phyloP scores from a whole-genome alignment of 1,284 basidiomycete genomes.

The Tilletia setariae region DNA sequence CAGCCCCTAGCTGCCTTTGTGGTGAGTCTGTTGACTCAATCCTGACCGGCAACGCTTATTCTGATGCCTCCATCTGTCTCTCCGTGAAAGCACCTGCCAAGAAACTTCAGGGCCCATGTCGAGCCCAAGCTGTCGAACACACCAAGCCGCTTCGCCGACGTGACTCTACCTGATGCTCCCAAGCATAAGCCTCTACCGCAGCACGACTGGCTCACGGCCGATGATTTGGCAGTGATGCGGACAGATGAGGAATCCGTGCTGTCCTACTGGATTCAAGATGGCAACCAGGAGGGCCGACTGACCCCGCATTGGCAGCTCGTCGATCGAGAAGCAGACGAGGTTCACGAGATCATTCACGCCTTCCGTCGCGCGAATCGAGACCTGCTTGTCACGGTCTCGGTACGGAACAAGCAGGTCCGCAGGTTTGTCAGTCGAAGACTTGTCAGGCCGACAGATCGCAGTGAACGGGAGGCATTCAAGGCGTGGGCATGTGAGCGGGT shows the following conservation, averaged over 20 bases:
- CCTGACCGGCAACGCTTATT: background rate
- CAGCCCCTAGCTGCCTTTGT: background rate
- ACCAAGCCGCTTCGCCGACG: background rate
- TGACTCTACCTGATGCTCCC: background rate
- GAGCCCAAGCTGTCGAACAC: background rate
- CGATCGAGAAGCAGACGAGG: background rate
- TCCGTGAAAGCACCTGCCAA: background rate
- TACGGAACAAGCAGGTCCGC: background rate
- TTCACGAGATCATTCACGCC: conserved; percentile 3
- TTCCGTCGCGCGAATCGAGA: conserved; percentile 14
- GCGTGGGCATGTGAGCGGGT: background rate
- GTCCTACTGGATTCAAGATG: background rate
- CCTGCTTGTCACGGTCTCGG: background rate
- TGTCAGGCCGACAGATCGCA: conserved; percentile 2
- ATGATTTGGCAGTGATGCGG: no score
- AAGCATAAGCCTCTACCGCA: background rate
- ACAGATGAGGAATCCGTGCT: background rate
- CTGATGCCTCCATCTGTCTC: background rate
- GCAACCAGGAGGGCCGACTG: background rate
- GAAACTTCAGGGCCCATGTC: background rate
- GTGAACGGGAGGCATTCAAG: background rate
- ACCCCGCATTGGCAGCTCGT: conserved; percentile 3
- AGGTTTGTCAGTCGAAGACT: background rate
- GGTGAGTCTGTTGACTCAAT: background rate
- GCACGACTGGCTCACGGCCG: background rate